Base-by-base conservation (phyloP, 1,139 yeast species). In the Hyphopichia buzzinii region DNA sequence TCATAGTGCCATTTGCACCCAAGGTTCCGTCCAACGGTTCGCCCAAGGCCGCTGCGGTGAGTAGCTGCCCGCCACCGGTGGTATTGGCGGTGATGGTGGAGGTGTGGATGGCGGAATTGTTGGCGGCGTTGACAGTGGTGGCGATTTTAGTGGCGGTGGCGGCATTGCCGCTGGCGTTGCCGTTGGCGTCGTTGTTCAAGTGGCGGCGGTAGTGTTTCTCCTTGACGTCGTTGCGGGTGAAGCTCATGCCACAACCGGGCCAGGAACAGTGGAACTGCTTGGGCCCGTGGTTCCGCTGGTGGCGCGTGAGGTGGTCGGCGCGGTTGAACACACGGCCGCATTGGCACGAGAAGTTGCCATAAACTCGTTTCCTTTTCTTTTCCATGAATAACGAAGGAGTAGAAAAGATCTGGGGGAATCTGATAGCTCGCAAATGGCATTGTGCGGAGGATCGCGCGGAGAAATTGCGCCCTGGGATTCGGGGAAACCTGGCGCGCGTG, bases 301-400 rank as follows among this genome's bases (percentile, higher is more conserved):
- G 76, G 22, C 76, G 46, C 1, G 71, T 58, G 14, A 70, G 47
- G 46, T 70, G 76, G 46, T 70, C 76, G 1, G 68, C 57, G 17
- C 76, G 48, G 23, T 67, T 54, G 39, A 69, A 70, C n/a, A 64
- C 61, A 39, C 68, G 68, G 31, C 55, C 53, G 42, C 76, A 70
- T 27, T 17, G 8, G 19, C 34, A 31, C 17, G 17, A 11, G 19
- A 26, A 31, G 3, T n/a, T 8, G 7, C 34, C 34, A 12, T 26
- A 13, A 12, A 19, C 17, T 13, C 34, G 16, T 14, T 31, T 31
- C 13, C 34, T 8, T 26, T 26, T 31, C 8, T n/a, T n/a, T n/a
- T n/a, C n/a, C n/a, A n/a, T n/a, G n/a, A n/a, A n/a, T n/a, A n/a
- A n/a, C n/a, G n/a, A n/a, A n/a, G n/a, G n/a, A n/a, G n/a, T n/a